Evolutionary conservation across 1,284 basidiomycete species (phyloP), one percentile per base, ranked within the genome.

Genomic region (Rhodotorula sp.): DNA sequence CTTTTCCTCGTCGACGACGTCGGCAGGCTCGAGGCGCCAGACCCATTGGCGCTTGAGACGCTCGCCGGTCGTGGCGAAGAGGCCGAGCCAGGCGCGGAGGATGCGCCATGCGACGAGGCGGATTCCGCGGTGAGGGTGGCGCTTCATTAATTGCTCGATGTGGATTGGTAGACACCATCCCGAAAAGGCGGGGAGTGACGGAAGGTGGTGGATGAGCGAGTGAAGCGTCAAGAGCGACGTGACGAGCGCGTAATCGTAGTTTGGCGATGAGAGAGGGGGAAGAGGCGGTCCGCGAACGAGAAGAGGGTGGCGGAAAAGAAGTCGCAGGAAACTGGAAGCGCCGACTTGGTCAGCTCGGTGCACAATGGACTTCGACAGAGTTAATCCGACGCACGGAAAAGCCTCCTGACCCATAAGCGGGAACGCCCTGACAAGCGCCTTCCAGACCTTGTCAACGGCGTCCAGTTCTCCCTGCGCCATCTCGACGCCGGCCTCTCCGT

Each of bases 371-470:
- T 66, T 22, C 36, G 47, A 57, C 13, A 49, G 53, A 34, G 30
- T 24, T 30, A 55, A n/a, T 17, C 44, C 20, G 34, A 74, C 77
- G 52, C 47, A 78, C 78, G 77, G 76, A 59, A 78, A 75, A 19
- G 78, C 58, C 30, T 78, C 76, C 10, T 78, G 74, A 46, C 68
- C 65, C 27, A 81, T 60, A 1, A 80, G 67, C 24, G 68, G 68
- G 10, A 70, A 19, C 7, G 52, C 52, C 9, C 67, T 62, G 1
- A 76, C 75, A 29, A 80, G 52, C 4, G 77, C 76, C 44, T 54
- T 55, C 36, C 69, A 75, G 44, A 76, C 74, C 47, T 64, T 64
- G 56, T 68, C 69, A 32, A 71, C 68, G 27, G 67, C 67, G 2
- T 59, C 54, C 17, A 57, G 47, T n/a, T 70, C 66, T 17, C 72